Conservation (phyloP, 2,329 filamentous ascomycete genomes). For the Pseudopithomyces maydicus region DNA sequence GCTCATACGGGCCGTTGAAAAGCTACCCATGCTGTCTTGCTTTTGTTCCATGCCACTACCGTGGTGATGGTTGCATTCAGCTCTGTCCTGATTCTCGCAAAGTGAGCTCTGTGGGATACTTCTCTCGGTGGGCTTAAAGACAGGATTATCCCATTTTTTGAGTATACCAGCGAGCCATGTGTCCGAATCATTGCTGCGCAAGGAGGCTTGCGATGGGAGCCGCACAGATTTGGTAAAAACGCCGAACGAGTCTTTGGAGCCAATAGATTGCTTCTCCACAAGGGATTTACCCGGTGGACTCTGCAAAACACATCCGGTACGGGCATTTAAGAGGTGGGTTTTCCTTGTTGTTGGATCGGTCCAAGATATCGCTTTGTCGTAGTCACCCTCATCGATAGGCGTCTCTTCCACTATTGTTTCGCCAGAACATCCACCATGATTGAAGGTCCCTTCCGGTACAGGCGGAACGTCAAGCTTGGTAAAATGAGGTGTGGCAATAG, state of each 20-base stretch:
- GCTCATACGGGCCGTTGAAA: constrained; percentile 20
- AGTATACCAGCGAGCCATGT: constrained; percentile 67
- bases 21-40: constrained; percentile 32
- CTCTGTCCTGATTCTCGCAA: constrained; percentile 18
- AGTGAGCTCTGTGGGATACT: constrained; percentile 47
- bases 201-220: constrained; percentile 25
- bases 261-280: constrained; percentile 8
- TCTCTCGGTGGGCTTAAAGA: constrained; percentile 64
- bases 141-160: constrained; percentile 73
- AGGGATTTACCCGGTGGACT: constrained; percentile 16
- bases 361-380: constrained; percentile 59
- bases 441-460: constrained; percentile 18
- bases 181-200: constrained; percentile 14
- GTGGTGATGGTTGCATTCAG: constrained; percentile 6
- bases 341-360: constrained; percentile 64
- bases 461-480: constrained; percentile 16
- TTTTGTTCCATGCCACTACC: constrained; percentile 18
- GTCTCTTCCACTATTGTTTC: neutral
- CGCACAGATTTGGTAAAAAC: constrained; percentile 38
- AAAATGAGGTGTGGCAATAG: neutral
- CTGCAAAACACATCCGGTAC: constrained; percentile 56
- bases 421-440: neutral
- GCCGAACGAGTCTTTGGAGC: constrained; percentile 15
- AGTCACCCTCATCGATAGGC: constrained; percentile 5
- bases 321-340: constrained; percentile 57